These are phyloP conservation scores for Cubamyces sp. DNA, from an alignment of 768 basidiomycete genomes.

Conservation along the genomic window DNA sequence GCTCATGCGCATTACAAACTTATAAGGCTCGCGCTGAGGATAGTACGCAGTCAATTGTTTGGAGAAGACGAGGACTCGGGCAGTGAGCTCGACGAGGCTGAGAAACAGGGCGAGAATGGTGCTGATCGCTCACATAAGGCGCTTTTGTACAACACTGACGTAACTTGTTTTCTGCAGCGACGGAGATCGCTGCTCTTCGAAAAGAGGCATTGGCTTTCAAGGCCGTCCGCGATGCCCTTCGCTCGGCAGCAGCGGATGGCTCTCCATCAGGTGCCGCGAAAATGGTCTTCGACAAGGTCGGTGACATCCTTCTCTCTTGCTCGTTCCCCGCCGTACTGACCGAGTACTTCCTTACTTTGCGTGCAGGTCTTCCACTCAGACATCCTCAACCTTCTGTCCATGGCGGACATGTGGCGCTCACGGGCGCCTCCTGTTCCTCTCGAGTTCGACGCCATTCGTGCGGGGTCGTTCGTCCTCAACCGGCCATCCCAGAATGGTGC, in stretches of 20 bases:
- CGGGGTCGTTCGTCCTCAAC: slow-evolving; percentile 59
- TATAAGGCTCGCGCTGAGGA: neutral
- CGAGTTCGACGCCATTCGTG: slow-evolving; percentile 75
- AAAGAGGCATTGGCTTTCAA: slow-evolving; percentile 90
- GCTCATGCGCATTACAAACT: slow-evolving; percentile 27
- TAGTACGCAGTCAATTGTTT: slow-evolving; percentile 74
- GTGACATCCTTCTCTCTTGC: slow-evolving; percentile 1
- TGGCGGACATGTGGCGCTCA: slow-evolving; percentile 97
- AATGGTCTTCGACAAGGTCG: slow-evolving; percentile 84
- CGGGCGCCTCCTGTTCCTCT: slow-evolving; percentile 86
- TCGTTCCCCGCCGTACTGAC: neutral
- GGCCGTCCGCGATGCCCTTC: slow-evolving; percentile 73
- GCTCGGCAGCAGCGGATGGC: slow-evolving; percentile 39
- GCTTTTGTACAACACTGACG: neutral
- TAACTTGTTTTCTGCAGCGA: slow-evolving; percentile 50
- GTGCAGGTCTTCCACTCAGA: slow-evolving; percentile 87
- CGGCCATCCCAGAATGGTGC: slow-evolving; percentile 20
- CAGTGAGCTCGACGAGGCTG: slow-evolving; percentile 88
- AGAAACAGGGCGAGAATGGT: slow-evolving; percentile 95
- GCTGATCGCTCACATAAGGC: slow-evolving; percentile 23
- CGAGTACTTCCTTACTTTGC: neutral
- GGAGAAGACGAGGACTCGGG: slow-evolving; percentile 88
- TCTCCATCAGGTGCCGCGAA: slow-evolving; percentile 53
- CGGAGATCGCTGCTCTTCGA: slow-evolving; percentile 88
- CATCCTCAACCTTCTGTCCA: slow-evolving; percentile 84